A percentile compares a stretch with the other conserved stretches of the same genome.
These are phyloP conservation scores for Collybia sp. DNA, from an alignment of 768 basidiomycete genomes.

Conservation along the genomic window DNA sequence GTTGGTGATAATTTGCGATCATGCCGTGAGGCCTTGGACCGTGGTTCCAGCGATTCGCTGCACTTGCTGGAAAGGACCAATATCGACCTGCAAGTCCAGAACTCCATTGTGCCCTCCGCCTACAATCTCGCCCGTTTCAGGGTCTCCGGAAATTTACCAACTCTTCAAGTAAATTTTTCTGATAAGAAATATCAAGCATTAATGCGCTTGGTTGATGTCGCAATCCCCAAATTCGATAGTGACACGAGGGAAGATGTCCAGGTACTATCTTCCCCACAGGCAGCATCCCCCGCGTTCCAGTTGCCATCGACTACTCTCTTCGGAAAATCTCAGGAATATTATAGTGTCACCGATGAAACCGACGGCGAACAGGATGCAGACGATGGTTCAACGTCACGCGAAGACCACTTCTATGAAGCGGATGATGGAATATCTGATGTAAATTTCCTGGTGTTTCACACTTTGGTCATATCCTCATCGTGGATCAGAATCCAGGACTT, in stretches of 20 bases:
- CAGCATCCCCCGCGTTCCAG: conserved; percentile 36
- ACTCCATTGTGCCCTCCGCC: conserved; percentile 85
- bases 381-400: conserved; percentile 25
- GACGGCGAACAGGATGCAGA: conserved; percentile 35
- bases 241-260: conserved; percentile 11
- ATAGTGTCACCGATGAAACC: conserved; percentile 60
- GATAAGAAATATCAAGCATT: conserved; percentile 88
- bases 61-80: conserved; percentile 92
- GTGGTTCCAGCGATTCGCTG: conserved; percentile 50
- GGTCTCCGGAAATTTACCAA: conserved; percentile 82
- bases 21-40: conserved; percentile 75
- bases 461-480: background rate
- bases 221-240: conserved; percentile 76
- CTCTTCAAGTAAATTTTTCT: conserved; percentile 84
- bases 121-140: conserved; percentile 85
- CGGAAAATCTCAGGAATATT: conserved; percentile 51
- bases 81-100: conserved; percentile 85
- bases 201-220: conserved; percentile 89
- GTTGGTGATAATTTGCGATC: conserved; percentile 80
- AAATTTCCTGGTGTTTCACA: conserved; percentile 10
- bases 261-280: conserved; percentile 13
- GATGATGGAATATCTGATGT: conserved; percentile 58
- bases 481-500: conserved; percentile 31
- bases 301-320: conserved; percentile 50
- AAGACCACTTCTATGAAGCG: conserved; percentile 71